These are phyloP conservation scores for Blastobotrys peoriensis DNA, from an alignment of 805 yeast genomes.

Conservation along the genomic window DNA sequence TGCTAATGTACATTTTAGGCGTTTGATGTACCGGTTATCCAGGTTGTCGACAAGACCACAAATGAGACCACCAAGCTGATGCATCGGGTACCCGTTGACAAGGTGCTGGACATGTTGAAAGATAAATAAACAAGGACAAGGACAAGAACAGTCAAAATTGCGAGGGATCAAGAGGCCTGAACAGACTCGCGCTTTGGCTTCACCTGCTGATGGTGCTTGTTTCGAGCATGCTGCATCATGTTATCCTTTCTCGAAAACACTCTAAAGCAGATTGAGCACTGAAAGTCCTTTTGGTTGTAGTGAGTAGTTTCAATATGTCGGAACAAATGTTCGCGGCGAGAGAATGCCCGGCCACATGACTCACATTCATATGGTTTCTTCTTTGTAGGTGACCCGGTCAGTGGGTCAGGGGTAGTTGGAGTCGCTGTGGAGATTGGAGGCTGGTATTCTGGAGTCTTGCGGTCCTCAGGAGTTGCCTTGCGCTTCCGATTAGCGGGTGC, in stretches of 20 bases:
- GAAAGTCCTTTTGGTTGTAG: slow-evolving; percentile 21
- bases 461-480: slow-evolving; percentile 6
- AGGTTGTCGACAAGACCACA: slow-evolving; percentile 14
- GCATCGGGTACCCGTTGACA: slow-evolving; percentile 23
- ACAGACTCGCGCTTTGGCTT: slow-evolving; percentile 7
- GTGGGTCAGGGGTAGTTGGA: neutral
- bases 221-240: slow-evolving; percentile 24
- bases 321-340: slow-evolving; percentile 21
- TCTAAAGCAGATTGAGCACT: slow-evolving; percentile 17
- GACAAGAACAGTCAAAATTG: too few relatives aligned
- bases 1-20: slow-evolving; percentile 17
- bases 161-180: too few relatives aligned
- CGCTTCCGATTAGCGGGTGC: neutral
- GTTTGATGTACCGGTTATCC: slow-evolving; percentile 34
- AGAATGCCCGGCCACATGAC: slow-evolving; percentile 21
- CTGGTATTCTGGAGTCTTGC: neutral
- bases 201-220: slow-evolving; percentile 16
- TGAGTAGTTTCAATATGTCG: slow-evolving; percentile 23
- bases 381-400: slow-evolving; percentile 6
- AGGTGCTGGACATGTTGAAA: slow-evolving; percentile 14
- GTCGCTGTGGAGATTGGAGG: neutral
- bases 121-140: neutral
- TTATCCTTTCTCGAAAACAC: slow-evolving; percentile 22
- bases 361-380: slow-evolving; percentile 19
- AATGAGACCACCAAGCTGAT: slow-evolving; percentile 19